These are phyloP conservation scores for Agaricus subrufescens DNA, from an alignment of 768 basidiomycete species.

Conservation along the genomic window DNA sequence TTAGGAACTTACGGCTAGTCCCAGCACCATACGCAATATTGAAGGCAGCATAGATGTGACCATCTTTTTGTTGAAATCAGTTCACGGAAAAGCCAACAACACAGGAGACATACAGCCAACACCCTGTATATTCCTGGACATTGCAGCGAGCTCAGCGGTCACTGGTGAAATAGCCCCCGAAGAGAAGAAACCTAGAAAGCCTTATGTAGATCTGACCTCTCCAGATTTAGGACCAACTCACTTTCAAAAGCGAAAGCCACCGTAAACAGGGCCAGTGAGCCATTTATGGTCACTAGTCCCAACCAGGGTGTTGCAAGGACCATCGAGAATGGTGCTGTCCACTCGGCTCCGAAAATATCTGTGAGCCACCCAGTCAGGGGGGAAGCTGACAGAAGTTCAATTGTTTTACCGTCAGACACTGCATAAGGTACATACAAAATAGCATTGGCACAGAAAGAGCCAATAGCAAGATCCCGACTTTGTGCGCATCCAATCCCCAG, in stretches of 20 bases:
- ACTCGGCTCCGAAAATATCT: constrained; percentile 55
- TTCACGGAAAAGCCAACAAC: neutral
- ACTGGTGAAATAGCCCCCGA: constrained; percentile 57
- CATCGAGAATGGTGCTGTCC: constrained; percentile 43
- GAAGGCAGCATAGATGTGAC: constrained; percentile 70
- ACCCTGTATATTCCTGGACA: constrained; percentile 51
- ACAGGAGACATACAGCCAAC: constrained; percentile 49
- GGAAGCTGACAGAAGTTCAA: constrained; percentile 35
- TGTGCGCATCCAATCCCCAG: constrained; percentile 43
- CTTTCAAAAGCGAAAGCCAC: constrained; percentile 48
- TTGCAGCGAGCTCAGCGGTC: constrained; percentile 61
- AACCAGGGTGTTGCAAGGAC: constrained; percentile 61
- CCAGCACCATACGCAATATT: constrained; percentile 70
- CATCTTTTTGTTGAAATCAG: constrained; percentile 39
- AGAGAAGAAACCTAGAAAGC: constrained; percentile 50
- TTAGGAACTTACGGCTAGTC: constrained; percentile 41
- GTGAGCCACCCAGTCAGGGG: constrained; percentile 53
- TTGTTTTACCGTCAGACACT: neutral
- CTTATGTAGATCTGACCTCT: neutral
- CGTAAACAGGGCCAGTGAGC: constrained; percentile 44
- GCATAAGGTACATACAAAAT: constrained; percentile 41
- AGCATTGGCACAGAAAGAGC: constrained; percentile 61
- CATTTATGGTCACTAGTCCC: constrained; percentile 43
- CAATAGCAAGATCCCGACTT: constrained; percentile 65
- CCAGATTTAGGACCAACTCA: constrained; percentile 23